Conservation (phyloP, 805 yeast species). For the Wickerhamiella vanderwaltii region DNA sequence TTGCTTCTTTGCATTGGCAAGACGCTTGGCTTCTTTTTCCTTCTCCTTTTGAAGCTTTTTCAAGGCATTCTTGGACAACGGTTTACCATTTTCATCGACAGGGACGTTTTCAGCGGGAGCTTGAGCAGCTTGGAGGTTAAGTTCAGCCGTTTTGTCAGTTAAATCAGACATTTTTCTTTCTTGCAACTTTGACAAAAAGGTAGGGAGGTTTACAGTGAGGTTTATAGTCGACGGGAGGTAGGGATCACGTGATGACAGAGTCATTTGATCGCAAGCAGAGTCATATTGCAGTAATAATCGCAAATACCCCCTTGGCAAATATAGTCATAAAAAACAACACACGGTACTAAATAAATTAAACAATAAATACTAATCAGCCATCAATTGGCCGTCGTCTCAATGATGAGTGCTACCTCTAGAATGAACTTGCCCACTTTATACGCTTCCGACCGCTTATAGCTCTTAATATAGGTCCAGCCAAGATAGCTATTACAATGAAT, state of each 20-base stretch:
- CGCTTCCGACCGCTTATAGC: conserved; percentile 35
- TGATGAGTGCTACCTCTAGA: conserved; percentile 30
- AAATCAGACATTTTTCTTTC: conserved; percentile 18
- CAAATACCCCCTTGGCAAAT: background rate
- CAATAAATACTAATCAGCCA: too few species aligned
- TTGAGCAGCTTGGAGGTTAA: conserved; percentile 11
- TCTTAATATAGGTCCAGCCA: conserved; percentile 53
- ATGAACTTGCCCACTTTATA: conserved; percentile 54
- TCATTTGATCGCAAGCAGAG: too few species aligned
- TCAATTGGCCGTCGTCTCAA: too few species aligned
- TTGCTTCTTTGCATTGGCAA: conserved; percentile 77
- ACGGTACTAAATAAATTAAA: too few species aligned
- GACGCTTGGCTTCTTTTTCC: conserved; percentile 87
- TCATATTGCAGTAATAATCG: too few species aligned
- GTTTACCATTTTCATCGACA: conserved; percentile 69
- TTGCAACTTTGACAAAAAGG: too few species aligned
- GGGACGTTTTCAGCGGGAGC: conserved; percentile 16
- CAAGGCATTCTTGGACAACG: conserved; percentile 83
- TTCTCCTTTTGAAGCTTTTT: conserved; percentile 88
- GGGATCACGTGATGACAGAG: too few species aligned
- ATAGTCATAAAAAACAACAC: background rate
- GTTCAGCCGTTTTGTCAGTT: conserved; percentile 20
- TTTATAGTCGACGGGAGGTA: too few species aligned
- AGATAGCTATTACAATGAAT: conserved; percentile 40
- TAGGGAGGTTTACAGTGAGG: too few species aligned